These are phyloP conservation scores for Chrysosporium keratinophilum DNA, from an alignment of 2,329 filamentous ascomycete species.

Conservation along the genomic window DNA sequence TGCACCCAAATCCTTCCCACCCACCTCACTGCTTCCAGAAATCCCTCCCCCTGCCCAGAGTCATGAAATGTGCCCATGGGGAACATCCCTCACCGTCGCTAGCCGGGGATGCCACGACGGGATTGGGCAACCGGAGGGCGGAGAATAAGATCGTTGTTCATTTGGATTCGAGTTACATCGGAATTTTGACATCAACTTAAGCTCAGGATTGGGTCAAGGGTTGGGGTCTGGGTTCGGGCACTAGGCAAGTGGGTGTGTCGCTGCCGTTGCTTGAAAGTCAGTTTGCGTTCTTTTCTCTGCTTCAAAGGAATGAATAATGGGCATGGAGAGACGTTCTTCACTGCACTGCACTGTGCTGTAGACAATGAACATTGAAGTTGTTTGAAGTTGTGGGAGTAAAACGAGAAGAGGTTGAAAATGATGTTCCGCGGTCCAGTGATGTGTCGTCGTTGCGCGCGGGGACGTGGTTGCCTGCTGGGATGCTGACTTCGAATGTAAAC, in stretches of 20 bases:
- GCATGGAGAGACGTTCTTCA: too few species aligned
- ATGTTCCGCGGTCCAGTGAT: too few species aligned
- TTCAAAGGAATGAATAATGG: too few species aligned
- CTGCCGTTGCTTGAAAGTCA: neutral
- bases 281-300: neutral
- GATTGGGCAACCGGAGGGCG: neutral
- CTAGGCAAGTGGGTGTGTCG: neutral
- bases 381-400: too few species aligned
- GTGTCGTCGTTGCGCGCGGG: too few species aligned
- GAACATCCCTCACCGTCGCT: neutral
- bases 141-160: neutral
- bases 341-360: too few species aligned
- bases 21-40: neutral
- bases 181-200: neutral
- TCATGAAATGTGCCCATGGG: constrained; percentile 2
- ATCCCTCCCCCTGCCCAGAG: neutral
- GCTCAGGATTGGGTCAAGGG: neutral
- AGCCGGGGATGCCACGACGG: constrained; percentile 1
- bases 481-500: too few species aligned
- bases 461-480: too few species aligned
- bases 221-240: neutral
- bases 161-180: constrained; percentile 3
- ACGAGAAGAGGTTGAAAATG: too few species aligned
- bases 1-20: neutral
- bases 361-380: too few species aligned